Conservation (phyloP, 2,329 filamentous ascomycete species). For the Aureobasidium sp. region DNA sequence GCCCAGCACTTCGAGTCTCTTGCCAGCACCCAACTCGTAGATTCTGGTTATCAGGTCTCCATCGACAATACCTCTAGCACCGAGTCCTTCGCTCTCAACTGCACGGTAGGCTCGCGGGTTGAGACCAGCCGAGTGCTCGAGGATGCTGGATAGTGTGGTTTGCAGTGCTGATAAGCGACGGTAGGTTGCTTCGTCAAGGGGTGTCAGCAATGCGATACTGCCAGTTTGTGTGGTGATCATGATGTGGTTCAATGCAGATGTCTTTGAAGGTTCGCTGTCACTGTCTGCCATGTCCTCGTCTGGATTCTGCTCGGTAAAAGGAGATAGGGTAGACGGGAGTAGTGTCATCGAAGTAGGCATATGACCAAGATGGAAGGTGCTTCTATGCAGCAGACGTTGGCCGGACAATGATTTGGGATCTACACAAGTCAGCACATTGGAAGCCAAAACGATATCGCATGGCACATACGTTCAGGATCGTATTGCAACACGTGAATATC, state of each 20-base stretch:
- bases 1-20: conserved; percentile 62
- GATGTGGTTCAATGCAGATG: conserved; percentile 40
- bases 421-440: conserved; percentile 29
- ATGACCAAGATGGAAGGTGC: conserved; percentile 81
- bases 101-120: conserved; percentile 75
- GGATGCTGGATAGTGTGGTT: conserved; percentile 66
- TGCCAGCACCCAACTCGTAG: conserved; percentile 64
- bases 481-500: conserved; percentile 87
- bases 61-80: conserved; percentile 64
- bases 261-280: conserved; percentile 22
- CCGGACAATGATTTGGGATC: conserved; percentile 91
- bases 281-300: conserved; percentile 13
- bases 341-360: conserved; percentile 66
- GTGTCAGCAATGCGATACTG: conserved; percentile 65
- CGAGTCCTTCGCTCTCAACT: conserved; percentile 38
- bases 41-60: conserved; percentile 67
- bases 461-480: conserved; percentile 75
- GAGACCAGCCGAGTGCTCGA: conserved; percentile 69
- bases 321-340: conserved; percentile 53
- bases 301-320: conserved; percentile 36
- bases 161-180: conserved; percentile 74
- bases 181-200: conserved; percentile 72
- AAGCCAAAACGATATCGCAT: no score
- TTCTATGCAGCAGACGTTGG: conserved; percentile 75
- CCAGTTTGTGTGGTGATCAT: conserved; percentile 71